Evolutionary conservation across 192 early-diverging fungal species (phyloP).

Genomic region (Coemansia javaensis): DNA sequence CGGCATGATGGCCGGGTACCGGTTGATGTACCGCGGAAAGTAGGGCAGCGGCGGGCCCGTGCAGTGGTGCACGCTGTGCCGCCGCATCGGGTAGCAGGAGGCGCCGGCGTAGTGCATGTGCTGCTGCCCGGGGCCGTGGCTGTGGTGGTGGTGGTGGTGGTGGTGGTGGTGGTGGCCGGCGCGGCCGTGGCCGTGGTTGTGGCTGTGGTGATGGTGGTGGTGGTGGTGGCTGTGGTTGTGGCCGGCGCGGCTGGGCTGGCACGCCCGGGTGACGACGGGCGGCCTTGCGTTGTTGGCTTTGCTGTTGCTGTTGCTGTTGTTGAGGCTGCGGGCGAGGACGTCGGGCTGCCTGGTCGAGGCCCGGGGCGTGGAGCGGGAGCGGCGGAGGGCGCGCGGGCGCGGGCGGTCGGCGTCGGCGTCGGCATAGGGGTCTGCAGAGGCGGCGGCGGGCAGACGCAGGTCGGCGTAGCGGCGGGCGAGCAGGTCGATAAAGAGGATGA

Average conservation of each 20-base stretch:
- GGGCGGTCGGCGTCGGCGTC: too few species aligned
- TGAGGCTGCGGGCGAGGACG: too few species aligned
- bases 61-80: neutral
- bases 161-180: neutral
- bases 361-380: too few species aligned
- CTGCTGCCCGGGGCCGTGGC: neutral
- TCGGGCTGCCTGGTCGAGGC: too few species aligned
- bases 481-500: slow-evolving; percentile 37
- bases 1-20: neutral
- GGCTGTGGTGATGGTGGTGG: neutral
- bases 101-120: neutral
- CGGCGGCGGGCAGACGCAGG: neutral
- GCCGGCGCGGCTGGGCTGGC: too few species aligned
- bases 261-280: too few species aligned
- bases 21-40: neutral
- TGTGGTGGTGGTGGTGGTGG: neutral
- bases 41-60: neutral
- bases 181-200: neutral
- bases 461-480: slow-evolving; percentile 38
- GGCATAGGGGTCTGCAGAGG: too few species aligned
- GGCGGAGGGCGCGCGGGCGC: too few species aligned
- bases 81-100: neutral
- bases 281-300: too few species aligned
- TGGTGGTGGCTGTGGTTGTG: too few species aligned
- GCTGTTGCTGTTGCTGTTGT: too few species aligned